phyloP scores from a whole-genome alignment of 2,329 filamentous ascomycete genomes.

The Aureobasidium uvarum region DNA sequence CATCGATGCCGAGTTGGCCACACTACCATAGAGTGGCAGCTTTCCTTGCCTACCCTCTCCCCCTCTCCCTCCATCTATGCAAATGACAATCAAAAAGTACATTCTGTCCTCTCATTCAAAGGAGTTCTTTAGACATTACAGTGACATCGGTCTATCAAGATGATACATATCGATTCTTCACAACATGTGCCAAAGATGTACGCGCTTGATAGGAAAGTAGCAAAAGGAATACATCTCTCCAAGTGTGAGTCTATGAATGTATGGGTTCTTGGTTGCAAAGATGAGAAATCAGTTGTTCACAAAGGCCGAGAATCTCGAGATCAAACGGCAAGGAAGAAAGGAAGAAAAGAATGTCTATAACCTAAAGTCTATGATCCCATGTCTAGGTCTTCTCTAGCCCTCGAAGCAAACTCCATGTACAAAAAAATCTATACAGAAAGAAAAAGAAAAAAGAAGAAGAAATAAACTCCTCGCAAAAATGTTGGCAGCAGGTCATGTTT shows the following conservation, averaged over 20 bases:
- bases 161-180: no score
- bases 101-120: background rate
- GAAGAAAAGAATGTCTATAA: background rate
- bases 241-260: no score
- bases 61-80: background rate
- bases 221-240: no score
- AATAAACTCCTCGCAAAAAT: conserved; percentile 10
- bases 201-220: no score
- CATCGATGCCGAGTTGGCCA: conserved; percentile 52
- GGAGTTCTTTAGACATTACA: no score
- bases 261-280: no score
- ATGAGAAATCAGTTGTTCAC: background rate
- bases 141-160: no score
- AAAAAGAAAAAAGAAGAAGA: background rate
- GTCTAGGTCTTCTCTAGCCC: background rate
- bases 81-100: conserved; percentile 7
- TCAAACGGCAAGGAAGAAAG: background rate
- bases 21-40: conserved; percentile 45
- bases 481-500: conserved; percentile 10
- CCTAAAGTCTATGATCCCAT: no score
- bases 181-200: no score
- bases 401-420: background rate
- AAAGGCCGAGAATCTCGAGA: background rate
- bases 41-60: background rate
- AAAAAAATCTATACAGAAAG: background rate